These are phyloP conservation scores for Fistulifera solaris DNA, from an alignment of 108 stramenopile genomes.

Conservation along the genomic window DNA sequence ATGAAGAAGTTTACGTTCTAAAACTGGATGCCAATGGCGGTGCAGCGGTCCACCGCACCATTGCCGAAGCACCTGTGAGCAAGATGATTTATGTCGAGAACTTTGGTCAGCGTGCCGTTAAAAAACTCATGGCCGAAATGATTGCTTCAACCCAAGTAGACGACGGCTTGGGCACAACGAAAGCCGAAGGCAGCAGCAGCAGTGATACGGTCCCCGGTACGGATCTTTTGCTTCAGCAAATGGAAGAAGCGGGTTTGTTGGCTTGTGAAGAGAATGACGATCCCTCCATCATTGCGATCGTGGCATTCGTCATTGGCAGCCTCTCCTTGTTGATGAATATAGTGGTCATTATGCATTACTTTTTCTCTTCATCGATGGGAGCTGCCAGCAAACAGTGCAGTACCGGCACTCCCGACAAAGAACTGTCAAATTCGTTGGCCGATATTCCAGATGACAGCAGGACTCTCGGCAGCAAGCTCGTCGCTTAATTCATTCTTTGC, in stretches of 20 bases:
- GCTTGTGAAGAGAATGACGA: neutral
- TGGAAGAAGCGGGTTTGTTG: neutral
- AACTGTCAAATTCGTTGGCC: no score
- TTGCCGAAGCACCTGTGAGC: slow-evolving; percentile 4
- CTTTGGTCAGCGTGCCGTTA: neutral
- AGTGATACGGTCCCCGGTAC: neutral
- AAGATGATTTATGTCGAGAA: slow-evolving; percentile 14
- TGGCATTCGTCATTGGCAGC: neutral
- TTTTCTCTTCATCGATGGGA: no score
- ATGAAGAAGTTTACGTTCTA: slow-evolving; percentile 17
- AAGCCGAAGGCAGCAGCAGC: neutral
- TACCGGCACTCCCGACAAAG: no score
- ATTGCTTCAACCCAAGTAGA: no score
- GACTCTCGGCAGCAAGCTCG: no score
- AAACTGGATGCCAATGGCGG: slow-evolving; percentile 4
- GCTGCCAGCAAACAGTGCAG: no score
- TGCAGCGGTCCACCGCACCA: slow-evolving; percentile 9
- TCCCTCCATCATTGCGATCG: neutral
- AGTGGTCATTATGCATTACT: neutral
- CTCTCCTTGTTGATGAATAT: neutral
- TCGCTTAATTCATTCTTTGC: no score
- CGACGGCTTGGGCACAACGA: neutral
- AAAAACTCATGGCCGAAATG: neutral
- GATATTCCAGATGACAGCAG: no score
- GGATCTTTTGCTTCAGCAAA: neutral